phyloP scores from a whole-genome alignment of 2,329 filamentous ascomycete genomes.

The Dryadomyces quercivorus region DNA sequence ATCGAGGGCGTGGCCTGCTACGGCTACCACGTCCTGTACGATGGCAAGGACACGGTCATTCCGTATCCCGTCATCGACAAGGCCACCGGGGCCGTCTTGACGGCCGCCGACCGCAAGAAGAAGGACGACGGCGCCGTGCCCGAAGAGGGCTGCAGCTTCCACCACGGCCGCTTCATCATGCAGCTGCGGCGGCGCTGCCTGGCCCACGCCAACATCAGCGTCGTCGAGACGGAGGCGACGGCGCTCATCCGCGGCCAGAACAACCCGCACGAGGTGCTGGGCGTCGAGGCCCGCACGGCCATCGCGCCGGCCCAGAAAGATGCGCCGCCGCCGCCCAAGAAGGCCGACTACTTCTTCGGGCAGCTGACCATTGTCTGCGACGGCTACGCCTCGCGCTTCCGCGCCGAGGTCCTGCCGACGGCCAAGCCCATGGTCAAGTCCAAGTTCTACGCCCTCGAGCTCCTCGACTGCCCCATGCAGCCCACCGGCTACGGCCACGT shows the following conservation, averaged over 20 bases:
- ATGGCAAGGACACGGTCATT: slow-evolving; percentile 60
- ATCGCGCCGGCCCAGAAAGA: slow-evolving; percentile 35
- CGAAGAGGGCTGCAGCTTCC: slow-evolving; percentile 64
- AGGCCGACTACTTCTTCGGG: slow-evolving; percentile 71
- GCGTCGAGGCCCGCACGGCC: slow-evolving; percentile 62
- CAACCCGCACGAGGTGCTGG: slow-evolving; percentile 58
- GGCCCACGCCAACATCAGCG: slow-evolving; percentile 68
- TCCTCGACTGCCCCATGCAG: slow-evolving; percentile 76
- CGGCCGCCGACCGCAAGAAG: slow-evolving; percentile 11
- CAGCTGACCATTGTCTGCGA: slow-evolving; percentile 81
- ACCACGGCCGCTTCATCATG: slow-evolving; percentile 88
- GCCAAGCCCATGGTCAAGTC: slow-evolving; percentile 59
- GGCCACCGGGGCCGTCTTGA: slow-evolving; percentile 27
- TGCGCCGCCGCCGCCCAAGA: slow-evolving; percentile 24
- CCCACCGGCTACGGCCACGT: slow-evolving; percentile 72
- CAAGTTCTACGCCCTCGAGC: slow-evolving; percentile 88
- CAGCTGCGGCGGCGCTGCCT: slow-evolving; percentile 66
- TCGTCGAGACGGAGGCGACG: slow-evolving; percentile 80
- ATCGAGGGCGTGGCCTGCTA: slow-evolving; percentile 77
- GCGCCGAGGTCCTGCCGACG: slow-evolving; percentile 57
- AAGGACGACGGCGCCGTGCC: slow-evolving; percentile 2
- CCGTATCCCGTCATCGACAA: slow-evolving; percentile 58
- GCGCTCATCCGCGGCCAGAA: slow-evolving; percentile 60
- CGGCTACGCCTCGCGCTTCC: slow-evolving; percentile 85
- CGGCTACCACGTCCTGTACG: slow-evolving; percentile 82